Conservation (phyloP, 1,284 basidiomycete species). For the Ganoderma sp. region DNA sequence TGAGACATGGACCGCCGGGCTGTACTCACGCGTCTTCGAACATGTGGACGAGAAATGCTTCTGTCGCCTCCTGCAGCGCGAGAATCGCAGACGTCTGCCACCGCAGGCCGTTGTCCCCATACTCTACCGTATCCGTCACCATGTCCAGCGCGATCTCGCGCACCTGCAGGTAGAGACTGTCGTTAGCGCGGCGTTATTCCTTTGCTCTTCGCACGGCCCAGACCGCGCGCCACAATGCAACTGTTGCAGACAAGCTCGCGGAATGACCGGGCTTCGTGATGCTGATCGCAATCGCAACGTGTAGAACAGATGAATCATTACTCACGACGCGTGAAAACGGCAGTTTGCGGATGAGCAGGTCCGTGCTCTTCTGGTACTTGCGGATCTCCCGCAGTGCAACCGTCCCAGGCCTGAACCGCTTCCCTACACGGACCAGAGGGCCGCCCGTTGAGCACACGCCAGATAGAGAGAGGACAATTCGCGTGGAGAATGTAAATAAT, state of each 20-base stretch:
- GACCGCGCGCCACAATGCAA: not conserved
- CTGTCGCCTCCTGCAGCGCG: slow-evolving; percentile 93
- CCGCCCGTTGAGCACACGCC: not conserved
- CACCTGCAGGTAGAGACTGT: slow-evolving; percentile 58
- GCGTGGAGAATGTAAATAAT: not conserved
- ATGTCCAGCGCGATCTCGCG: slow-evolving; percentile 91
- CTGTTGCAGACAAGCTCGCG: slow-evolving; percentile 6
- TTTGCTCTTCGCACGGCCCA: not conserved
- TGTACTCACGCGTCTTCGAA: slow-evolving; percentile 91
- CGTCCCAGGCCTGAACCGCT: slow-evolving; percentile 83
- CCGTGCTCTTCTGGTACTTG: slow-evolving; percentile 92
- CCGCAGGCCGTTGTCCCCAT: slow-evolving; percentile 67
- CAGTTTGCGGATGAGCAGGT: slow-evolving; percentile 84
- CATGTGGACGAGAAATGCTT: slow-evolving; percentile 91
- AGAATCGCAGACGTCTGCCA: slow-evolving; percentile 93
- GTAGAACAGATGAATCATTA: slow-evolving; percentile 3
- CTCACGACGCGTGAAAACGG: slow-evolving; percentile 89
- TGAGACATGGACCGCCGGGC: slow-evolving; percentile 6
- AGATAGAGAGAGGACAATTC: not conserved
- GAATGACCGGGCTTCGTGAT: slow-evolving; percentile 13
- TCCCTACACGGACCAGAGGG: slow-evolving; percentile 44
- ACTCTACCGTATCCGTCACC: slow-evolving; percentile 74
- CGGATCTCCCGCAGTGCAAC: slow-evolving; percentile 91
- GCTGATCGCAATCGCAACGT: not conserved
- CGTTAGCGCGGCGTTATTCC: not conserved